Conservation (phyloP, 305 asterid species). For the Withania somnifera region DNA sequence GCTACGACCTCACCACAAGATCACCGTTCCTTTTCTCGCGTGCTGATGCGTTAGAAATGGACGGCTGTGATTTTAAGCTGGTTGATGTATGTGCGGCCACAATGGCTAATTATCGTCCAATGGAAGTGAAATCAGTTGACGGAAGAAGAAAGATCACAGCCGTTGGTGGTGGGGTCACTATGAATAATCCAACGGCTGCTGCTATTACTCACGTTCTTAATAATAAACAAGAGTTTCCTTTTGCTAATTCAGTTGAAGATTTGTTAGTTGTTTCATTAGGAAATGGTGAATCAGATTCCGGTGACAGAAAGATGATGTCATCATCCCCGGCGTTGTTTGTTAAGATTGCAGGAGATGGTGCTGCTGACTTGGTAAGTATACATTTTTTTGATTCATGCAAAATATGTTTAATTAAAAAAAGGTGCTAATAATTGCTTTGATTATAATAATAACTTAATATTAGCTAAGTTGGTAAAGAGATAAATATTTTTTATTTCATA, state of each 20-base stretch:
- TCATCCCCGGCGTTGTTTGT: constrained; percentile 12
- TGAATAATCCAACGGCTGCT: constrained; percentile 71
- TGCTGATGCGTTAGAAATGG: constrained; percentile 74
- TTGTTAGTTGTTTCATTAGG: constrained; percentile 62
- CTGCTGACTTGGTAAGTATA: constrained; percentile 44
- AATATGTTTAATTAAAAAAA: constrained; percentile 5
- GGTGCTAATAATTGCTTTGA: not conserved
- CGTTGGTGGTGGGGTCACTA: constrained; percentile 50
- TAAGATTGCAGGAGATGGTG: constrained; percentile 41
- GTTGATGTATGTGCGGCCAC: constrained; percentile 51
- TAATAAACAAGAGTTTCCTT: constrained; percentile 72
- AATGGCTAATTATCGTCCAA: constrained; percentile 15
- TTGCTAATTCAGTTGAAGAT: constrained; percentile 47
- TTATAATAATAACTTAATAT: too few species aligned
- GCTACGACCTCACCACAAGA: constrained; percentile 56
- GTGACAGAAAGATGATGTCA: not conserved
- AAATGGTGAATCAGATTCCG: constrained; percentile 21
- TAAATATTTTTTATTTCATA: not conserved
- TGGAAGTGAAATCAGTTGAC: constrained; percentile 42
- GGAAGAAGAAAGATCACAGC: constrained; percentile 46
- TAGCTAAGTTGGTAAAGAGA: too few species aligned
- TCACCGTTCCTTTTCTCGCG: constrained; percentile 64
- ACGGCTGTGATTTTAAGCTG: constrained; percentile 58
- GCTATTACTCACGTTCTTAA: constrained; percentile 82
- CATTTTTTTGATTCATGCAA: constrained; percentile 3